A percentile compares a stretch with the other conserved stretches of the same genome.
Evolutionary conservation across 371 early-diverging fungal genomes (phyloP).

Genomic region (Mucor sp.): DNA sequence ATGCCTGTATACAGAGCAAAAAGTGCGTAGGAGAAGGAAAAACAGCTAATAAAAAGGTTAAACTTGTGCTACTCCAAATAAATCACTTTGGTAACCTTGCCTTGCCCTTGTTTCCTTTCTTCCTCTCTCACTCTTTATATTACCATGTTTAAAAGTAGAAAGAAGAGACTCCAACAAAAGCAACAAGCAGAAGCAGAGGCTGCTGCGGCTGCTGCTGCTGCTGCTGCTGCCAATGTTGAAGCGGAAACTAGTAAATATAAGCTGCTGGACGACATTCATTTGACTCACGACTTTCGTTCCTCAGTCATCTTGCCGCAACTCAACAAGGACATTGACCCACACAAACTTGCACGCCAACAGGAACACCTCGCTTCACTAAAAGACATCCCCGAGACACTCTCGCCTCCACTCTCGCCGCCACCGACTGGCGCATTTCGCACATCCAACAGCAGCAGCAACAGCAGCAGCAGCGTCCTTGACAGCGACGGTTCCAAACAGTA

Average conservation of each 20-base stretch:
- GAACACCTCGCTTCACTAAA: constrained; percentile 15
- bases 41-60: background rate
- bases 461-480: background rate
- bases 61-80: background rate
- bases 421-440: background rate
- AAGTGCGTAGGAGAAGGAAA: background rate
- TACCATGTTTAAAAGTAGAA: constrained; percentile 6
- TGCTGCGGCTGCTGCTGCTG: background rate
- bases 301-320: constrained; percentile 47
- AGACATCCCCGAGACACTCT: constrained; percentile 10
- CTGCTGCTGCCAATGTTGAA: background rate
- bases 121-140: background rate
- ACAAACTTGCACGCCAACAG: constrained; percentile 7
- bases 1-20: background rate
- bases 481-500: constrained; percentile 24
- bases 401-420: constrained; percentile 10
- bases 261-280: constrained; percentile 40
- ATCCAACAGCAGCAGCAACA: background rate
- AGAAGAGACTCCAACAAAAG: constrained; percentile 26
- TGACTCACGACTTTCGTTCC: constrained; percentile 45
- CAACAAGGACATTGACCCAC: constrained; percentile 21
- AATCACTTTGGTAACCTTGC: constrained; percentile 1
- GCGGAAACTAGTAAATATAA: constrained; percentile 9
- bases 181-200: constrained; percentile 9
- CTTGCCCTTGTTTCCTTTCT: background rate